These are phyloP conservation scores for Hypoxylon fuscum DNA, from an alignment of 495 filamentous ascomycete species.

Conservation along the genomic window DNA sequence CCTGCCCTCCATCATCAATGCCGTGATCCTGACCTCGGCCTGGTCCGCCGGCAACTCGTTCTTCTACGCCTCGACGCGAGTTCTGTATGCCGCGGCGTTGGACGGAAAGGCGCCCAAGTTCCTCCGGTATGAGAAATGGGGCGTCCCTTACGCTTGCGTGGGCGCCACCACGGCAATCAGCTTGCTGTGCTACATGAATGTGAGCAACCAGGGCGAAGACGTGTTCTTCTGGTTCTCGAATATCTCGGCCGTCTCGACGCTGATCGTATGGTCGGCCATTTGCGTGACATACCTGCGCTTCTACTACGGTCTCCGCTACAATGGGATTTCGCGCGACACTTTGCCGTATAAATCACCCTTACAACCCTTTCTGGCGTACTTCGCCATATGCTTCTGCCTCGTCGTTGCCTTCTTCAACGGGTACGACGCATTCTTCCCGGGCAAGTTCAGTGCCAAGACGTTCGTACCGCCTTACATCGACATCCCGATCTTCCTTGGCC, in stretches of 20 bases:
- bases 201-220: conserved; percentile 54
- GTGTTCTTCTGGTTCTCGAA: conserved; percentile 69
- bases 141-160: conserved; percentile 66
- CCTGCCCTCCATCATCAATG: conserved; percentile 75
- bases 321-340: conserved; percentile 61
- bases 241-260: conserved; percentile 64
- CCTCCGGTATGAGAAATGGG: conserved; percentile 61
- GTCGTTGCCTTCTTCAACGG: conserved; percentile 64
- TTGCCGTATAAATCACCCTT: conserved; percentile 67
- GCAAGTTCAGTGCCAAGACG: conserved; percentile 55
- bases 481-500: conserved; percentile 62
- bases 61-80: conserved; percentile 74
- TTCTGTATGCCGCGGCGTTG: conserved; percentile 66
- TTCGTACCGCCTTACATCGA: conserved; percentile 70
- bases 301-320: conserved; percentile 63
- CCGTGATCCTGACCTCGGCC: conserved; percentile 71
- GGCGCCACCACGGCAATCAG: conserved; percentile 60
- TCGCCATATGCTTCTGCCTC: conserved; percentile 65
- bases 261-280: conserved; percentile 70
- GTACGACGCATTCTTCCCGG: conserved; percentile 60
- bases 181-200: conserved; percentile 64
- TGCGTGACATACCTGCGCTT: conserved; percentile 65
- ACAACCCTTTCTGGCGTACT: conserved; percentile 71
- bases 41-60: conserved; percentile 75
- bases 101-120: conserved; percentile 67